Base-by-base conservation (phyloP, 2,329 filamentous ascomycete species). In the Fusarium xyrophilum region DNA sequence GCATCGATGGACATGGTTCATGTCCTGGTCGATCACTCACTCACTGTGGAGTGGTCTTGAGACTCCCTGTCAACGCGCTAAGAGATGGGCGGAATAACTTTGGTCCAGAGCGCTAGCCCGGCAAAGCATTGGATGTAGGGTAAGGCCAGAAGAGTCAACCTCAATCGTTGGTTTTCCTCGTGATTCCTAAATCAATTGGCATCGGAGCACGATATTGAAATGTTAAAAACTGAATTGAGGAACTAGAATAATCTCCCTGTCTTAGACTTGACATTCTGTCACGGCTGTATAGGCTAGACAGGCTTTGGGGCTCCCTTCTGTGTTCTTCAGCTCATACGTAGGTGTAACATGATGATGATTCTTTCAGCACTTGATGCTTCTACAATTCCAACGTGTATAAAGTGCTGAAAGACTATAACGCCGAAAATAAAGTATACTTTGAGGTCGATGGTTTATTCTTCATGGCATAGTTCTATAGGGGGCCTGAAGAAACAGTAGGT, bases 171-270 rank as follows among this genome's bases (percentile, higher is more conserved):
- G 2, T 10, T 3, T 17, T 17, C 8, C 42, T 7, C 6, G 7
- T 13, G 1, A 15, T 15, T n/a, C 3, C 19, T 8, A 7, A 14
- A 21, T 21, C 2, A 11, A 15, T 28, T 15, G 5, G 3, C 14
- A 10, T 17, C 9, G 6, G 9, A 12, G 13, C 6, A 43, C 14
- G 1, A 44, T 27, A 28, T 1, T 3, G 13, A n/a, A 0, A 11
- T n/a, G 2, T 28, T 11, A 15, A 3, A 11, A 15, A 3, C n/a
- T 0, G 6, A 28, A n/a, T 8, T 8, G 2, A 28, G 12, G 0
- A 5, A 11, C 5, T 0, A 28, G 2, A 2, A 3, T 2, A 11
- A 7, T 3, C 2, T 3, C 3, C 3, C 1, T 15, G 5, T 2
- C 4, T n/a, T 10, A 4, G 4, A n/a, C 6, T 6, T 19, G 5